These are phyloP conservation scores for Yamadazyma triangularis DNA, from an alignment of 1,139 yeast species.

Conservation along the genomic window DNA sequence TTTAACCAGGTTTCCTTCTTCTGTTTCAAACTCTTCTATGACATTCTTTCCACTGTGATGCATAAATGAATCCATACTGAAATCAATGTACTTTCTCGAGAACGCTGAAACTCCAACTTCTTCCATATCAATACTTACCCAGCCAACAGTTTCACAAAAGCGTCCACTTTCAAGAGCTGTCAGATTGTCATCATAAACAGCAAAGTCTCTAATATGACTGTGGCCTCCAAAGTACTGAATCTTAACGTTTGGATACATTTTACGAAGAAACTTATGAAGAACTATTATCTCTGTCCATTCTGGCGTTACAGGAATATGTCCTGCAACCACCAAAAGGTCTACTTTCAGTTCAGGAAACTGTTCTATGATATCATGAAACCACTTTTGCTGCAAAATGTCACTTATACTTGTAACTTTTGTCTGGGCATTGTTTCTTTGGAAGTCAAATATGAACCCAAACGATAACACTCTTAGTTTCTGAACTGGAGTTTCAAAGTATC, in stretches of 20 bases:
- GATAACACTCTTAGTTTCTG: conserved; percentile 54
- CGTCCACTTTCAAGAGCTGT: conserved; percentile 88
- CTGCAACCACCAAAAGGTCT: conserved; percentile 67
- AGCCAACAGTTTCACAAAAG: conserved; percentile 89
- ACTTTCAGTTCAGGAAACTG: conserved; percentile 39
- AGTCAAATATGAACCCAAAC: conserved; percentile 79
- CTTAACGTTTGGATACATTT: conserved; percentile 52
- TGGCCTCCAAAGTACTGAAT: conserved; percentile 95
- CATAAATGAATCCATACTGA: conserved; percentile 64
- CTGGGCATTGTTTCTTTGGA: conserved; percentile 53
- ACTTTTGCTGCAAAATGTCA: conserved; percentile 50
- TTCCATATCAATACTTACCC: conserved; percentile 58
- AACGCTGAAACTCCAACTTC: conserved; percentile 21
- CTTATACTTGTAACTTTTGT: conserved; percentile 63
- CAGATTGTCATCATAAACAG: conserved; percentile 59
- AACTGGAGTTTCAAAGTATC: conserved; percentile 61
- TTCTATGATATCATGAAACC: conserved; percentile 58
- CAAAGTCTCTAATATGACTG: conserved; percentile 85
- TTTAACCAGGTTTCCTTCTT: conserved; percentile 48
- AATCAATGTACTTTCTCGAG: conserved; percentile 73
- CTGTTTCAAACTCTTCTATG: conserved; percentile 41
- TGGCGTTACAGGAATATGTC: conserved; percentile 74
- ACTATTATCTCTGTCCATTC: conserved; percentile 51
- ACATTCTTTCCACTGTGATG: conserved; percentile 47
- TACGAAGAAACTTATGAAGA: conserved; percentile 53